Base-by-base conservation (phyloP, 495 filamentous ascomycete species). In the Evansstolkia leycettana region DNA sequence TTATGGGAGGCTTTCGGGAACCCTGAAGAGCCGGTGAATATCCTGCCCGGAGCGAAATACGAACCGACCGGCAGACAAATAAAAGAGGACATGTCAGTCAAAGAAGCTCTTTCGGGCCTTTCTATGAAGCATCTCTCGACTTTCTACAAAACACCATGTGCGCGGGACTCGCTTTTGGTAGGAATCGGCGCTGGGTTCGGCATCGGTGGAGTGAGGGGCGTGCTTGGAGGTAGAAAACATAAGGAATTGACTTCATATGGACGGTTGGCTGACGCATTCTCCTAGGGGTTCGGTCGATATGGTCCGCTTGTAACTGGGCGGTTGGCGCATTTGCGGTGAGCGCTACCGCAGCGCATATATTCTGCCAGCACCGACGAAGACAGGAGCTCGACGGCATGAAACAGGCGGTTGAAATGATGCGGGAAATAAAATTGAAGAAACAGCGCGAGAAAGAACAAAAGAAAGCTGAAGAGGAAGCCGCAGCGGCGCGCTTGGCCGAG, bases 101-200 rank as follows among this genome's bases (percentile, higher is more conserved):
- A 62, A 7, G 78, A 87, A 11, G 83, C 73, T 0, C 52, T 82
- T 15, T 71, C 74, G 27, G 32, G 32, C 14, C 75, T 94, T 33
- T 72, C 70, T 11, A 34, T 75, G 7, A 61, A 75, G 31, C 82
- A 94, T 51, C 78, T 87, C 36, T 64, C 75, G 17, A 70, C 73
- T 7, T 69, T 94, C 38, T 76, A 88, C 56, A 78, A 80, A 49
- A 67, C 74, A 41, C 90, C 89, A 13, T 95, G 90, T 58, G 78
- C 82, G 3, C 74, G 89, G 17, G 78, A 90, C 45, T 76, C 83
- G 11, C 59, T 94, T 37, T 58, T 96, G 48, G 75, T 78, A 1
- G 90, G 87, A 16, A 90, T 96, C 46, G 78, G 73, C 2, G 68
- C 70, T 5, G 88, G 84, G 7, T 79, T 85, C 40, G 81, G 64